Base-by-base conservation (phyloP, 148 eudicot species). In the Vaccinium myrtillus region DNA sequence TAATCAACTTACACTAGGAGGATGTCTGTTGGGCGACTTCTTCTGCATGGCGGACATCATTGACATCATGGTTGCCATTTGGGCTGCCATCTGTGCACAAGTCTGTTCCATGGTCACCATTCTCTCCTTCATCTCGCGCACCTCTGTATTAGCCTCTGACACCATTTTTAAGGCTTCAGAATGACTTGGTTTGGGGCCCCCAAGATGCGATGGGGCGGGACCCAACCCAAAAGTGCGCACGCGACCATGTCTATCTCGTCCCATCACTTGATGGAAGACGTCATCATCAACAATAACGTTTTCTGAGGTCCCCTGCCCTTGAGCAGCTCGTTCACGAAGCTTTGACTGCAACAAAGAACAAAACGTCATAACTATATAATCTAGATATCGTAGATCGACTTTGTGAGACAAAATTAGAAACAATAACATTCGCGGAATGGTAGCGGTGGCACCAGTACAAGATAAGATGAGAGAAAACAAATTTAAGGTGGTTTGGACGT, bases 11-110 rank as follows among this genome's bases (percentile, higher is more conserved):
- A 7, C 39, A 83, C 71, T 81, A 69, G 83, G 46, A n/a, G 43
- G 14, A 51, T 83, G 63, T 46, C 81, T 78, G 21, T 65, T 83
- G 6, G 78, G 51, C 2, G 12, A 21, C 36, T 39, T 70, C 19
- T 43, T 84, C 48, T 87, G 83, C 88, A 87, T 87, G 78, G 82
- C 48, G 25, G 86, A 85, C 88, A 89, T 89, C 91, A 89, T 89
- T 3, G 87, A 82, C 89, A 89, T 84, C 91, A 89, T 89, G 49
- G 86, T 81, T 25, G 91, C 79, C 91, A 89, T 89, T 87, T 89
- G 91, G 21, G 88, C 54, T 30, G 91, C 91, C 91, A 89, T 89
- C 83, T 89, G 86, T 30, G 87, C 78, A 70, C 91, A 89, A 32
- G 90, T 87, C 82, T 87, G 88, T 83, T 89, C 91, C 90, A 89